phyloP scores from a whole-genome alignment of 768 basidiomycete genomes.

The Leccinum aurantiacum region DNA sequence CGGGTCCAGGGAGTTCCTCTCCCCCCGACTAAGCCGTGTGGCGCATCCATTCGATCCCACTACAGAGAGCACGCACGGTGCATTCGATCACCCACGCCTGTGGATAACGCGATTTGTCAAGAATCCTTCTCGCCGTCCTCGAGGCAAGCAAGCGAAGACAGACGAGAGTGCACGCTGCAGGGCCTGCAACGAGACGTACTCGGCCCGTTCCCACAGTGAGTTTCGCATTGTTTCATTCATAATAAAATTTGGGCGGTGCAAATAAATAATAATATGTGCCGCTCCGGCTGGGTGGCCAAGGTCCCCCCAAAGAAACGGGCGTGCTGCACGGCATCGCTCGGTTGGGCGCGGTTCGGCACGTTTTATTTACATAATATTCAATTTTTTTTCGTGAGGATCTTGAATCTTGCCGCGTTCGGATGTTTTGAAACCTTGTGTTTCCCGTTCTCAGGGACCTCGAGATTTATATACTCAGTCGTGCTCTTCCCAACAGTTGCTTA shows the following conservation, averaged over 20 bases:
- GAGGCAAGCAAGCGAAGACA: constrained; percentile 34
- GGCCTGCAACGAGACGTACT: constrained; percentile 14
- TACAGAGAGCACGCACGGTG: constrained; percentile 8
- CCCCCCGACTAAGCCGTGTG: constrained; percentile 12
- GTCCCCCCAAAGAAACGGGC: constrained; percentile 18
- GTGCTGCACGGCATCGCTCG: constrained; percentile 23
- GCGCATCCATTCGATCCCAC: constrained; percentile 15
- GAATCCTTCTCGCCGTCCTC: constrained; percentile 31
- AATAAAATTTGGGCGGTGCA: constrained; percentile 26
- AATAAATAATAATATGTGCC: constrained; percentile 27
- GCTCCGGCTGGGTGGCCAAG: constrained; percentile 21
- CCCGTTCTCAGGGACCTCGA: constrained; percentile 17
- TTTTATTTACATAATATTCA: constrained; percentile 22
- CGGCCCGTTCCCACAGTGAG: constrained; percentile 28
- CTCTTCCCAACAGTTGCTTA: constrained; percentile 6
- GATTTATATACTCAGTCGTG: constrained; percentile 26
- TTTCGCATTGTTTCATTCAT: constrained; percentile 33
- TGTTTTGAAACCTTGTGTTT: constrained; percentile 16
- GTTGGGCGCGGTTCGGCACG: constrained; percentile 26
- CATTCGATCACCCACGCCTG: constrained; percentile 22
- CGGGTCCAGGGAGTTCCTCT: not conserved
- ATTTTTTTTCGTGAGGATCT: constrained; percentile 10
- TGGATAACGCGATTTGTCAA: constrained; percentile 28
- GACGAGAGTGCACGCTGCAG: constrained; percentile 16
- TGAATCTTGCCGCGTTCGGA: constrained; percentile 12